Evolutionary conservation across 2,329 filamentous ascomycete genomes (phyloP).

Genomic region (Hymenoscyphus salicellus): DNA sequence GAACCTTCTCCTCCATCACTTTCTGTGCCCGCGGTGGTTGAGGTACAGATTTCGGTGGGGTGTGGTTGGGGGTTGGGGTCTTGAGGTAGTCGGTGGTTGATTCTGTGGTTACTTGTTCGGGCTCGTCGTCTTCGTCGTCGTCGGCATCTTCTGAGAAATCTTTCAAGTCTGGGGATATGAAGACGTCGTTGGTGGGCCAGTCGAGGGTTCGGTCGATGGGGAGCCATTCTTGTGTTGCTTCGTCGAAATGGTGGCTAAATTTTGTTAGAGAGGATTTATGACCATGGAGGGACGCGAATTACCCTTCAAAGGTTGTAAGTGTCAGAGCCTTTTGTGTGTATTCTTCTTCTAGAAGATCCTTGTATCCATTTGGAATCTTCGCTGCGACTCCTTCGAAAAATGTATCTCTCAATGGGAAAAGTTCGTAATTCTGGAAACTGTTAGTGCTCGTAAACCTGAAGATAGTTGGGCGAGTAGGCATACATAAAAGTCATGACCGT

Average conservation of each 20-base stretch:
- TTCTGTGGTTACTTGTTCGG: no score
- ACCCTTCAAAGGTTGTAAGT: slow-evolving; percentile 52
- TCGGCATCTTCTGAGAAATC: no score
- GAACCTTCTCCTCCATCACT: no score
- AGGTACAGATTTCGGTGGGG: no score
- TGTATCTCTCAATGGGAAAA: slow-evolving; percentile 68
- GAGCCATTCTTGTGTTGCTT: slow-evolving; percentile 39
- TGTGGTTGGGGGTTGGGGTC: no score
- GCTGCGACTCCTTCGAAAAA: slow-evolving; percentile 64
- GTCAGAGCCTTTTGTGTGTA: slow-evolving; percentile 53
- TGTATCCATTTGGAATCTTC: slow-evolving; percentile 63
- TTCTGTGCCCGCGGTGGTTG: no score
- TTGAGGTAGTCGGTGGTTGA: no score
- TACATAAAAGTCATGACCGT: slow-evolving; percentile 50
- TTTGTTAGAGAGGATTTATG: neutral
- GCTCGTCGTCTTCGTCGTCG: no score
- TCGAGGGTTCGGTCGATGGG: slow-evolving; percentile 22
- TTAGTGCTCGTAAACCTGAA: slow-evolving; percentile 9
- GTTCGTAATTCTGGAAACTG: slow-evolving; percentile 48
- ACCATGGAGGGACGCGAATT: slow-evolving; percentile 27
- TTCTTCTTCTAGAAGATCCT: slow-evolving; percentile 56
- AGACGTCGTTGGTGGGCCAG: neutral
- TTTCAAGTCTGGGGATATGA: neutral
- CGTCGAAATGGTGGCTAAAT: slow-evolving; percentile 43
- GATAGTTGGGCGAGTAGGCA: slow-evolving; percentile 4